Conservation (phyloP, 306 rosid genomes). For the Rosa rugosa region DNA sequence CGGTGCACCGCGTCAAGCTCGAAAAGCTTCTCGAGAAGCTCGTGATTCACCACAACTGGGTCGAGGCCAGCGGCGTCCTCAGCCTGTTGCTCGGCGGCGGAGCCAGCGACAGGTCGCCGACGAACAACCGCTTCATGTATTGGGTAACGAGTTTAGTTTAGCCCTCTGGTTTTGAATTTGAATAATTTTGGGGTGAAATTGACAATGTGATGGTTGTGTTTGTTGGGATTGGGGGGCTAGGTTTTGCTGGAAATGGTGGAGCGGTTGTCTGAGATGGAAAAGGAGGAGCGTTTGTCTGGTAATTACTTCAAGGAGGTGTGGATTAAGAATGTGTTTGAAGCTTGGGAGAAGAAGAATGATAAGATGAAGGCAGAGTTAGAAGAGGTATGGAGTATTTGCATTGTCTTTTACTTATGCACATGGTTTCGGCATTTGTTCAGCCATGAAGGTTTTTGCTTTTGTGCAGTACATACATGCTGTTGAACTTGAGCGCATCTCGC, state of each 20-base stretch:
- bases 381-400: constrained; percentile 46
- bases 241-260: constrained; percentile 63
- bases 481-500: constrained; percentile 55
- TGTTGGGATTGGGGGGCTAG: constrained; percentile 39
- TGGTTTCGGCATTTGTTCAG: background rate
- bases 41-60: constrained; percentile 54
- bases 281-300: background rate
- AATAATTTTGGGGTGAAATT: background rate
- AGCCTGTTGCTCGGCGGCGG: constrained; percentile 56
- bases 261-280: constrained; percentile 11
- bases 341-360: constrained; percentile 67
- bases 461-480: constrained; percentile 57
- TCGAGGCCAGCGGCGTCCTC: constrained; percentile 60
- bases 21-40: constrained; percentile 41
- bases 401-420: background rate
- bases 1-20: constrained; percentile 46
- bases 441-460: constrained; percentile 26
- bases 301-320: constrained; percentile 25
- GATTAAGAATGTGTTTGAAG: constrained; percentile 50
- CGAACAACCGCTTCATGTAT: constrained; percentile 59
- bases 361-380: constrained; percentile 45
- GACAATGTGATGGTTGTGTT: background rate
- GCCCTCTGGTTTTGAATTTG: background rate
- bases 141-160: constrained; percentile 36
- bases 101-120: constrained; percentile 40